These are phyloP conservation scores for Mucor circinelloides DNA, from an alignment of 371 early-diverging fungal genomes.

Conservation along the genomic window DNA sequence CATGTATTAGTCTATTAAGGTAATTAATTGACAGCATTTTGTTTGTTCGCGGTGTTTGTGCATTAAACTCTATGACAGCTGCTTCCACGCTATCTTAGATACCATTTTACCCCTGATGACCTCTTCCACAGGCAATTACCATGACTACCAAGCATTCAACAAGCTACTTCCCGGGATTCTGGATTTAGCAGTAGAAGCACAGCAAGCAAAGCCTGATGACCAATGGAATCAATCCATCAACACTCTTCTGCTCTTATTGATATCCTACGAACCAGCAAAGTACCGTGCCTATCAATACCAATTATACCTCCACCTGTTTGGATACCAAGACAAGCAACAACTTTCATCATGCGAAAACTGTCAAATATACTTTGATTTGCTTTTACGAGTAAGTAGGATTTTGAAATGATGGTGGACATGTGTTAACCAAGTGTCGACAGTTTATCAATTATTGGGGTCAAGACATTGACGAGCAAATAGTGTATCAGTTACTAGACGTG, in stretches of 20 bases:
- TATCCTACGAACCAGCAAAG: not conserved
- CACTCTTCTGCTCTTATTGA: not conserved
- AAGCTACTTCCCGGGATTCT: slow-evolving; percentile 26
- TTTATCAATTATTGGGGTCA: slow-evolving; percentile 28
- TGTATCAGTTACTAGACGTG: slow-evolving; percentile 21
- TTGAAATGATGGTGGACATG: not conserved
- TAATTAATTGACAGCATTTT: not conserved
- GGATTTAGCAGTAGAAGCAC: slow-evolving; percentile 19
- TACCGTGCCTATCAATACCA: slow-evolving; percentile 27
- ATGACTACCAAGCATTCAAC: slow-evolving; percentile 15
- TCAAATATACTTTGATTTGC: slow-evolving; percentile 12
- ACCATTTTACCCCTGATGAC: slow-evolving; percentile 11
- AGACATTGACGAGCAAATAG: slow-evolving; percentile 24
- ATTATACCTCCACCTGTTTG: slow-evolving; percentile 23
- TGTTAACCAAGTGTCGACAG: slow-evolving; percentile 7
- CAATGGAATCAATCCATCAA: slow-evolving; percentile 26
- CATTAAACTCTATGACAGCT: slow-evolving; percentile 3
- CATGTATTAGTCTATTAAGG: slow-evolving; percentile 30
- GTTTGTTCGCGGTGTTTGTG: not conserved
- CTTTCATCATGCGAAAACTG: not conserved
- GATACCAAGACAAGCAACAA: not conserved
- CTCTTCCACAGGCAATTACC: not conserved
- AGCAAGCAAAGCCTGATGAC: slow-evolving; percentile 2
- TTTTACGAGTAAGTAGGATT: slow-evolving; percentile 25
- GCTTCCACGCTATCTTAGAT: slow-evolving; percentile 19